phyloP scores from a whole-genome alignment of 192 early-diverging fungal genomes.

The Coemansia reversa region DNA sequence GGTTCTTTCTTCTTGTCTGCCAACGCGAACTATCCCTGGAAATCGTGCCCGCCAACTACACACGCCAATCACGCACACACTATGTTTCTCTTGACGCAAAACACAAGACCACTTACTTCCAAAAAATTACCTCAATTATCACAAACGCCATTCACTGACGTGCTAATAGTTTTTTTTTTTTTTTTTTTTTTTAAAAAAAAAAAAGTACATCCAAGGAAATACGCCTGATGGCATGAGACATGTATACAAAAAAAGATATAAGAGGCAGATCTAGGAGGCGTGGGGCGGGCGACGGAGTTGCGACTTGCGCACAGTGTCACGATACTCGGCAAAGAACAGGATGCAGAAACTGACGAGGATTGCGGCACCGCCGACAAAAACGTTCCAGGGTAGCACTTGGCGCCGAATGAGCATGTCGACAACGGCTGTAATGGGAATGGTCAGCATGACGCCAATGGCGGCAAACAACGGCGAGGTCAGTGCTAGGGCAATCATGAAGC shows the following conservation, averaged over 20 bases:
- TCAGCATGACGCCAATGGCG: constrained; percentile 77
- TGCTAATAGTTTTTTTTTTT: too few species aligned
- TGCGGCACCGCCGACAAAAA: constrained; percentile 55
- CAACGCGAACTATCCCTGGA: too few species aligned
- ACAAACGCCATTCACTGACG: too few species aligned
- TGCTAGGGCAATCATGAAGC: constrained; percentile 75
- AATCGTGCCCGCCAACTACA: too few species aligned
- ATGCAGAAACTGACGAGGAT: constrained; percentile 60
- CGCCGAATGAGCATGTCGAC: constrained; percentile 58
- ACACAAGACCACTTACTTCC: too few species aligned
- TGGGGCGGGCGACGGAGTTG: neutral
- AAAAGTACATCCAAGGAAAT: too few species aligned
- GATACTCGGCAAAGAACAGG: constrained; percentile 51
- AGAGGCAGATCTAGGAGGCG: neutral
- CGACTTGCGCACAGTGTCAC: constrained; percentile 35
- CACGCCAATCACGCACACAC: too few species aligned
- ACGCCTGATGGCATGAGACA: neutral
- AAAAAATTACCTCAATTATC: too few species aligned
- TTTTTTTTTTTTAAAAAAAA: too few species aligned
- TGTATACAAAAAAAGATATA: neutral
- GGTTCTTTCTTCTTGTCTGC: too few species aligned
- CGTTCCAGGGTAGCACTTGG: constrained; percentile 54
- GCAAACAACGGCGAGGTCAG: constrained; percentile 72
- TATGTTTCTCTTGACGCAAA: too few species aligned
- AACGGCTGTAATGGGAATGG: constrained; percentile 69